phyloP scores from a whole-genome alignment of 371 early-diverging fungal genomes.

The Mucor mucedo region DNA sequence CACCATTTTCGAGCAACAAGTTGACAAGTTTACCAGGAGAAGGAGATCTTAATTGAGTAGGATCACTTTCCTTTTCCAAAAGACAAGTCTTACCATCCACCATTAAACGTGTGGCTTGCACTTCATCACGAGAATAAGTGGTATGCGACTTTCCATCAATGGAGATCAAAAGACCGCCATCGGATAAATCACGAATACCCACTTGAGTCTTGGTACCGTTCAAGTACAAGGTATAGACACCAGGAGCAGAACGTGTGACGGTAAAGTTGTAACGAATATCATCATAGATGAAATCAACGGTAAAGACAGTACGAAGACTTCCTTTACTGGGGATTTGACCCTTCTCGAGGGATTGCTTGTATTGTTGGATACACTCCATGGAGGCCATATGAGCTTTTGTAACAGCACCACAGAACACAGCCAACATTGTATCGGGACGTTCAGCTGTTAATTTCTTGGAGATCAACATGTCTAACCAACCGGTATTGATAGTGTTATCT shows the following conservation, averaged over 20 bases:
- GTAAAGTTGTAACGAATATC: constrained; percentile 88
- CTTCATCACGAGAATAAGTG: constrained; percentile 91
- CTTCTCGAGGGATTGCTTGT: constrained; percentile 83
- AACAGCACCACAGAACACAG: constrained; percentile 93
- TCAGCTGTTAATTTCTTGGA: constrained; percentile 89
- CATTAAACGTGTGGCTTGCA: constrained; percentile 86
- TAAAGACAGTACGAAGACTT: constrained; percentile 75
- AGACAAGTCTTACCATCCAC: constrained; percentile 92
- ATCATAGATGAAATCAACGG: constrained; percentile 90
- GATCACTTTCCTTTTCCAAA: constrained; percentile 95
- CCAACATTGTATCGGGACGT: constrained; percentile 88
- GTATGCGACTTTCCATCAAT: constrained; percentile 89
- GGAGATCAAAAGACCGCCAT: constrained; percentile 92
- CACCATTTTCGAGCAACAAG: constrained; percentile 90
- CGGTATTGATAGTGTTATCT: constrained; percentile 92
- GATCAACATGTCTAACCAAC: constrained; percentile 96
- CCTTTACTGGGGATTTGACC: constrained; percentile 89
- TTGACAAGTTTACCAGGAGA: constrained; percentile 98
- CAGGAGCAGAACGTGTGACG: constrained; percentile 82
- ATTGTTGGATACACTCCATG: constrained; percentile 70
- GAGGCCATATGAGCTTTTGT: constrained; percentile 80
- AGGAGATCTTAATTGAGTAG: constrained; percentile 92
- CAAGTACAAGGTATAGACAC: constrained; percentile 78
- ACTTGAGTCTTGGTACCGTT: constrained; percentile 87
- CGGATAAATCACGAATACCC: constrained; percentile 82